Conservation (phyloP, 169 alveolate species). For the Plasmodium gallinaceum region DNA sequence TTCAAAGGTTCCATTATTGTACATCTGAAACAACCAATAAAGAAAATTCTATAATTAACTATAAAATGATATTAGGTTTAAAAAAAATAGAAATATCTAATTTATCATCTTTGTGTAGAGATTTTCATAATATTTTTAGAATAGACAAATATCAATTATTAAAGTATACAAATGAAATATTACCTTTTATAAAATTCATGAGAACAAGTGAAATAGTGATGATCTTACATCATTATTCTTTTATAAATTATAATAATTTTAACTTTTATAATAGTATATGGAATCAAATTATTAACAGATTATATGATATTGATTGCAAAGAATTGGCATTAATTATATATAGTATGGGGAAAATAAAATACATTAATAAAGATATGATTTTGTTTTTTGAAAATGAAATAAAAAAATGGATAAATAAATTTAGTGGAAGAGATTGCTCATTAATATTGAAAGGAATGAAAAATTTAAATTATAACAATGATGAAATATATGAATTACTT, state of each 20-base stretch:
- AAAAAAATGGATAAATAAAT: slow-evolving; percentile 57
- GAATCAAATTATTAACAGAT: slow-evolving; percentile 26
- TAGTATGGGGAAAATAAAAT: slow-evolving; percentile 78
- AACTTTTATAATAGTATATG: slow-evolving; percentile 60
- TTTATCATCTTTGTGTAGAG: slow-evolving; percentile 75
- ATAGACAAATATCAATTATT: slow-evolving; percentile 49
- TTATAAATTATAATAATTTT: slow-evolving; percentile 50
- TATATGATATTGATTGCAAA: slow-evolving; percentile 75
- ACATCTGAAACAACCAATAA: not conserved
- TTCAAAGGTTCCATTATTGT: not conserved
- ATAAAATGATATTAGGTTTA: slow-evolving; percentile 71
- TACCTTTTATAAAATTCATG: slow-evolving; percentile 59
- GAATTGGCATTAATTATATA: slow-evolving; percentile 67
- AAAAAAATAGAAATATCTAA: slow-evolving; percentile 52
- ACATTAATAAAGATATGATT: slow-evolving; percentile 65
- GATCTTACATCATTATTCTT: slow-evolving; percentile 74
- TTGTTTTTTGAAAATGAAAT: slow-evolving; percentile 70
- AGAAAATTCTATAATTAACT: slow-evolving; percentile 62
- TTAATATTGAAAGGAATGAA: slow-evolving; percentile 67
- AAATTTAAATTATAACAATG: slow-evolving; percentile 37
- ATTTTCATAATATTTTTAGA: slow-evolving; percentile 75
- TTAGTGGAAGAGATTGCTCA: slow-evolving; percentile 75
- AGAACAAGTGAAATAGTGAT: slow-evolving; percentile 77
- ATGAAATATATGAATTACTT: slow-evolving; percentile 26
- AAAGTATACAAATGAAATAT: slow-evolving; percentile 69